Evolutionary conservation across 306 rosid species (phyloP), one percentile per base, ranked within the genome.

Genomic region (Rubus parviflorus): DNA sequence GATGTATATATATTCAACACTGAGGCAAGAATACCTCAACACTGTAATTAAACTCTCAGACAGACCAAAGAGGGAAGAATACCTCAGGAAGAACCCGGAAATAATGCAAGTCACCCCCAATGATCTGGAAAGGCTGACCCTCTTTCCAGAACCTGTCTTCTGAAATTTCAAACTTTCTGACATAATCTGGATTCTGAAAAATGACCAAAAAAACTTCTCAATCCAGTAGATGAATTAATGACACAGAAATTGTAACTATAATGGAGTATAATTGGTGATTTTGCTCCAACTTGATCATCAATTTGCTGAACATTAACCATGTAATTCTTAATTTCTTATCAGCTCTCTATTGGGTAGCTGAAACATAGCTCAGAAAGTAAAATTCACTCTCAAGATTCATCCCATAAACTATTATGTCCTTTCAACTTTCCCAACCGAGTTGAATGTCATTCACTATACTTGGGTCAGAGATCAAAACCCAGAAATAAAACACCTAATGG

Each of bases 31-130:
- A 58, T 83, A 90, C 98, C 98, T 92, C 89, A 8, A 25, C 0
- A 25, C 30, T 25, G 30, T 25, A 25, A 25, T 25, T 4, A 48
- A 30, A 52, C 17, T 1, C 45, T 70, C 58, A 20, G 37, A 12
- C 11, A 23, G 67, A 42, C 42, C 63, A 53, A 56, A 14, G 41
- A 52, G 68, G 22, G 64, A 82, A 68, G 37, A 41, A 58, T 83
- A 90, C 98, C 98, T 92, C 89, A 8, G 97, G 98, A 89, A 84
- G 90, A 86, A 92, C 89, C 66, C 97, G 87, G 77, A 95, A 95
- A 81, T 92, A 95, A 79, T 92, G 98, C 93, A 92, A 67, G 85
- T 92, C 97, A 6, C 98, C 98, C 45, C 98, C 98, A 61, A 95
- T 92, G 77, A 93, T 91, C 88, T 60, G 95, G 86, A 93, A 93